These are phyloP conservation scores for Prunus mira DNA, from an alignment of 306 rosid genomes.

Conservation along the genomic window DNA sequence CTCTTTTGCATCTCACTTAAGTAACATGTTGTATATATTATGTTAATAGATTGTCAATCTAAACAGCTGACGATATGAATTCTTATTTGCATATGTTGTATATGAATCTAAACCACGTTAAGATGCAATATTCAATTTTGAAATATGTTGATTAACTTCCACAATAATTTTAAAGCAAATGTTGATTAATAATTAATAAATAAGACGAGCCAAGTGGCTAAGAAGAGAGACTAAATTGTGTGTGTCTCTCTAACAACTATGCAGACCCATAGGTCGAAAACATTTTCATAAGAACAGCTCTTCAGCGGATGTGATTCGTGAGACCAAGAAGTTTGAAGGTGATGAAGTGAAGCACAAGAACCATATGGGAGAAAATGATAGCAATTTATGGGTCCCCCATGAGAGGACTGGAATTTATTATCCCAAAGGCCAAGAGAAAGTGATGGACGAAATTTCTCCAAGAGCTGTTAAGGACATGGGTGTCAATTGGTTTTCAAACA, in stretches of 20 bases:
- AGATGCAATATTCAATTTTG: neutral
- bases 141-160: too few relatives aligned
- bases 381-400: conserved; percentile 35
- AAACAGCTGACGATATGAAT: too few relatives aligned
- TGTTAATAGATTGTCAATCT: too few relatives aligned
- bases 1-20: too few relatives aligned
- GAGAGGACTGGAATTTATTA: conserved; percentile 36
- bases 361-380: neutral
- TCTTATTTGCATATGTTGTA: too few relatives aligned
- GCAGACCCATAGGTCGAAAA: conserved; percentile 32
- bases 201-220: too few relatives aligned
- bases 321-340: conserved; percentile 20
- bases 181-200: neutral
- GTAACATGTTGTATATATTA: too few relatives aligned
- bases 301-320: conserved; percentile 23
- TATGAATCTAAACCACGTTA: too few relatives aligned
- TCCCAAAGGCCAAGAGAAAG: conserved; percentile 45
- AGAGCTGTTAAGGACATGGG: conserved; percentile 19
- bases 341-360: conserved; percentile 23
- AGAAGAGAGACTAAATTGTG: too few relatives aligned
- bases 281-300: conserved; percentile 29
- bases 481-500: conserved; percentile 34
- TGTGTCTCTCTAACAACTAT: neutral
- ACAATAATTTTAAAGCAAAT: neutral
- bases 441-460: conserved; percentile 26